Conservation (phyloP, 441 rosid species). For the Croton setiger region DNA sequence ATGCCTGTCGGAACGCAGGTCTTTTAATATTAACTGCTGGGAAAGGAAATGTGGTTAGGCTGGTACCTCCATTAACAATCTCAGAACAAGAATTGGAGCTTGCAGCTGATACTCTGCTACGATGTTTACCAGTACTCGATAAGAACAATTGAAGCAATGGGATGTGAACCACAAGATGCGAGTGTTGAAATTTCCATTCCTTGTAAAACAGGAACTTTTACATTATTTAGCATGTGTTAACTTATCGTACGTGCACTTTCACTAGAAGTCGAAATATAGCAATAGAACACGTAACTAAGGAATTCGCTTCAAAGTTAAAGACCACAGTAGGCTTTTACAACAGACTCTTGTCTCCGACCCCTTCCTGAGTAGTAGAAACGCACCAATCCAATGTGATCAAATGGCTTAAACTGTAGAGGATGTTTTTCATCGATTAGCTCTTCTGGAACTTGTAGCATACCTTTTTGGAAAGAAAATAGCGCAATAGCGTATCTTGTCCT, state of each 20-base stretch:
- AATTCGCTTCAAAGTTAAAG: background rate
- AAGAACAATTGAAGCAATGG: slow-evolving; percentile 17
- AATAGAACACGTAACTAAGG: too few relatives aligned
- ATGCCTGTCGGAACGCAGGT: slow-evolving; percentile 65
- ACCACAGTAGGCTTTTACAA: slow-evolving; percentile 22
- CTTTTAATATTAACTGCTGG: slow-evolving; percentile 75
- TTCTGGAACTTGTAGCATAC: slow-evolving; percentile 18
- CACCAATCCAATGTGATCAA: slow-evolving; percentile 23
- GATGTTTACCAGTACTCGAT: slow-evolving; percentile 44
- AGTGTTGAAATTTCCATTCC: too few relatives aligned
- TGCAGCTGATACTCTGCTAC: slow-evolving; percentile 53
- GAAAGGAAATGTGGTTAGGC: slow-evolving; percentile 70
- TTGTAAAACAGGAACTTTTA: too few relatives aligned
- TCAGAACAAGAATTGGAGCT: slow-evolving; percentile 56
- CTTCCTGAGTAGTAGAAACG: slow-evolving; percentile 9
- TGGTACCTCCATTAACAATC: slow-evolving; percentile 78
- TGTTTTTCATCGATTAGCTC: slow-evolving; percentile 28
- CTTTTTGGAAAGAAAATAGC: slow-evolving; percentile 21
- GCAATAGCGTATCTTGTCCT: slow-evolving; percentile 22
- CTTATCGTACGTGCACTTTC: too few relatives aligned
- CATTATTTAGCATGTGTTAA: too few relatives aligned
- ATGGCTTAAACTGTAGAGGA: slow-evolving; percentile 27
- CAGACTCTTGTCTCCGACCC: background rate
- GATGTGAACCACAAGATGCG: background rate
- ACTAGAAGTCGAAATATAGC: too few relatives aligned